phyloP scores from a whole-genome alignment of 73 alveolate species.

The Tetrahymena malaccensis region DNA sequence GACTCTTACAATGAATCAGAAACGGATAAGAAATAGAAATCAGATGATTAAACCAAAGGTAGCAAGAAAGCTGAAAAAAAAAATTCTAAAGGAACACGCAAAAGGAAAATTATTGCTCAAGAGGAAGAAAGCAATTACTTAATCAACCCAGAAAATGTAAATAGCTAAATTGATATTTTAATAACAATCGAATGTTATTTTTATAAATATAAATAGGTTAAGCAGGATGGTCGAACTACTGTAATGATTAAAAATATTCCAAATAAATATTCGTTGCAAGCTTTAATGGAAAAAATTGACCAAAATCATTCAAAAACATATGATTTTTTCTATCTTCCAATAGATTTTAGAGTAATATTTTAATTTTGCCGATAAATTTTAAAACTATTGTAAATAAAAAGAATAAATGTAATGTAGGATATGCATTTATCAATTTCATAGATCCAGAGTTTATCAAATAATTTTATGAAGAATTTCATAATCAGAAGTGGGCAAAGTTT shows the following conservation, averaged over 20 bases:
- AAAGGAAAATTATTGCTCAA: neutral
- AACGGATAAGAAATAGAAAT: neutral
- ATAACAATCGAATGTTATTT: neutral
- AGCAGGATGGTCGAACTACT: slow-evolving; percentile 73
- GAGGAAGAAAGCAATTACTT: neutral
- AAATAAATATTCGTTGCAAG: slow-evolving; percentile 77
- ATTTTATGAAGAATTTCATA: slow-evolving; percentile 76
- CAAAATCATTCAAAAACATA: slow-evolving; percentile 68
- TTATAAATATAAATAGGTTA: neutral
- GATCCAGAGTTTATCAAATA: slow-evolving; percentile 66
- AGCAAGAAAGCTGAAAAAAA: neutral
- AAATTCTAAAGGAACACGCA: neutral
- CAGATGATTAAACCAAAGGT: neutral
- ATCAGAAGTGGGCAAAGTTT: slow-evolving; percentile 79
- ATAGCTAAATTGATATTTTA: neutral
- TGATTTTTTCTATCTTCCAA: slow-evolving; percentile 65
- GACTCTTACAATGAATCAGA: neutral
- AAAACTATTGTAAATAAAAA: neutral
- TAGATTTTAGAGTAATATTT: slow-evolving; percentile 55
- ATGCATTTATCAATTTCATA: slow-evolving; percentile 93
- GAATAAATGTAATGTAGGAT: slow-evolving; percentile 93
- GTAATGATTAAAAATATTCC: slow-evolving; percentile 98
- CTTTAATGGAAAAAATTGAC: slow-evolving; percentile 73
- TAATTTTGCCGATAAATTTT: neutral
- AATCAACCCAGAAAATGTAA: neutral